Evolutionary conservation across 73 alveolate genomes (phyloP), one percentile per base, ranked within the genome.

Genomic region (Paramecium caudatum): DNA sequence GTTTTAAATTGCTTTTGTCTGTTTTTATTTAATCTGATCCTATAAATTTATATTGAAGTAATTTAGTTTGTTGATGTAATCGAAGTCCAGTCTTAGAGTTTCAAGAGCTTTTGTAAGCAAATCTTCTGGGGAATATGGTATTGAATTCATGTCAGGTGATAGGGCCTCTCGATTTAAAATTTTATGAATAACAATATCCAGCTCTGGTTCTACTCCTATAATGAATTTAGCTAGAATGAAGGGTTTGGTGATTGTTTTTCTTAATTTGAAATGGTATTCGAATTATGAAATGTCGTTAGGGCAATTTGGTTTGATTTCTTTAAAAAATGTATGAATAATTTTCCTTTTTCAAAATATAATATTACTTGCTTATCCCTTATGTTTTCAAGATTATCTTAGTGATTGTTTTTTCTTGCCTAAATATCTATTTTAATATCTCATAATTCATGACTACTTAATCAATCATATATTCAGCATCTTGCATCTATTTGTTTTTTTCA

Each of bases 281-380:
- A 74, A 74, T 74, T 41, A 39, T 0, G 43, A 27, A 3, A 74
- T 43, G 8, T 74, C 88, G 55, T 74, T 74, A 0, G 88, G 88
- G 43, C 88, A 74, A 39, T 74, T 74, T 10, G 88, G 88, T 17
- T 74, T 74, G 32, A 74, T 74, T 45, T 74, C 88, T 13, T 74
- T 74, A 43, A 74, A 74, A 23, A 74, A 74, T 1, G 88, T 74
- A 10, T 74, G 68, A 5, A 74, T 74, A 30, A 74, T 74, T 43
- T 74, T 74, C 32, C 88, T 74, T 16, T 2, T 10, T 19, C 43
- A 41, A 74, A 9, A n/a, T 21, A 41, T 21, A 41, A 74, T 39
- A 3, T 37, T 74, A 74, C 88, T 74, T 74, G 43, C 69, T 74
- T 37, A 74, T 6, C n/a, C 88, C 88, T 43, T 36, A 6, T 12